These are phyloP conservation scores for Aspergillus olivimuriae DNA, from an alignment of 495 filamentous ascomycete genomes.

Conservation along the genomic window DNA sequence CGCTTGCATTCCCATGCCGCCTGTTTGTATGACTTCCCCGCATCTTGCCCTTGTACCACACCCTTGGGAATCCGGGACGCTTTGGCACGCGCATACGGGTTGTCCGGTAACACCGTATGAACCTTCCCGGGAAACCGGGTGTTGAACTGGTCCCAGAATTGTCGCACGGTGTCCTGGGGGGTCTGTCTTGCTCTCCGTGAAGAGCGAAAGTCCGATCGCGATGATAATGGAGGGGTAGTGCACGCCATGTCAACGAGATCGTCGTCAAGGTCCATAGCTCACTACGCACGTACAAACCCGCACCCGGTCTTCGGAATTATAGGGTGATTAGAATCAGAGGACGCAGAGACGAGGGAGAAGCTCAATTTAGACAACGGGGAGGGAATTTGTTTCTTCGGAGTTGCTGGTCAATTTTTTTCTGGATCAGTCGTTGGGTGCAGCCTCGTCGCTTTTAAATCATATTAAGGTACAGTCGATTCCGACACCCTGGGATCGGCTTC, in stretches of 20 bases:
- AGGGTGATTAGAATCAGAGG: neutral
- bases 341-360: neutral
- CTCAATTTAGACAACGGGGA: neutral
- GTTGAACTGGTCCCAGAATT: conserved; percentile 75
- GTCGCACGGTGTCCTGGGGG: conserved; percentile 65
- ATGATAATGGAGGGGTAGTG: conserved; percentile 25
- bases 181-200: conserved; percentile 47
- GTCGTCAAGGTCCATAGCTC: conserved; percentile 32
- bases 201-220: conserved; percentile 31
- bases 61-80: conserved; percentile 49
- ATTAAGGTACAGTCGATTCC: neutral
- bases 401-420: too few relatives aligned
- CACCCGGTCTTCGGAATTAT: neutral
- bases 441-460: too few relatives aligned
- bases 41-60: conserved; percentile 47
- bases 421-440: too few relatives aligned
- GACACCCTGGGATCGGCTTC: neutral
- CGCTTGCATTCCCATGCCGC: conserved; percentile 60
- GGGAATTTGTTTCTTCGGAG: too few relatives aligned
- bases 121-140: conserved; percentile 56
- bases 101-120: conserved; percentile 66
- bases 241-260: conserved; percentile 21
- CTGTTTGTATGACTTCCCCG: conserved; percentile 63
- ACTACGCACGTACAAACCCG: neutral
- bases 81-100: conserved; percentile 59